Conservation (phyloP, 371 early-diverging fungal genomes). For the Dipsacomyces acuminosporus region DNA sequence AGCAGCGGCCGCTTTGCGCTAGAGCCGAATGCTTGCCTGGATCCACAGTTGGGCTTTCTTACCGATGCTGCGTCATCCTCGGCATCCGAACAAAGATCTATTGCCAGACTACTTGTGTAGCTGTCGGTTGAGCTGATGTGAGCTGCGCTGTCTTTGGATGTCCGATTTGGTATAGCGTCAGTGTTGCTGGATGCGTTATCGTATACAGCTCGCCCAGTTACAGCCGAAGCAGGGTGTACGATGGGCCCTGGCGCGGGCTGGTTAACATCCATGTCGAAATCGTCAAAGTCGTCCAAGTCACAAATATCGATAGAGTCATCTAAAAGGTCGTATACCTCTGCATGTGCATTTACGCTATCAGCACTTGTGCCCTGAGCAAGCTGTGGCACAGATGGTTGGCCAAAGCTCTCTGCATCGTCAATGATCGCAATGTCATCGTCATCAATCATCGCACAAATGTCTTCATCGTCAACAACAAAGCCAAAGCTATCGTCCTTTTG, state of each 20-base stretch:
- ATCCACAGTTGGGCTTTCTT: too few species aligned
- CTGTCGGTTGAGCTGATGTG: background rate
- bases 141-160: background rate
- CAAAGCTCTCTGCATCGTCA: background rate
- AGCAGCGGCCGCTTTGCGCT: too few species aligned
- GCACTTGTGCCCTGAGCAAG: background rate
- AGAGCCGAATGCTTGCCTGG: too few species aligned
- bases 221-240: too few species aligned
- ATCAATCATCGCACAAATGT: background rate
- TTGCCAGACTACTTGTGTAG: background rate
- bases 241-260: too few species aligned
- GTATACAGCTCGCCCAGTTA: too few species aligned
- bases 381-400: background rate
- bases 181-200: too few species aligned
- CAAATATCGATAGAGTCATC: slow-evolving; percentile 11
- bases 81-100: background rate
- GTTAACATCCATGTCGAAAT: background rate
- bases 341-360: background rate
- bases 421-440: slow-evolving; percentile 12
- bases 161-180: too few species aligned
- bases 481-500: too few species aligned
- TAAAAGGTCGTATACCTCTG: background rate
- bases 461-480: background rate
- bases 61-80: background rate
- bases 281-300: slow-evolving; percentile 28